Percentiles rank a stretch among this genome's conserved stretches.
These are phyloP conservation scores for Asclepias syriaca DNA, from an alignment of 257 asterid species.

Conservation along the genomic window DNA sequence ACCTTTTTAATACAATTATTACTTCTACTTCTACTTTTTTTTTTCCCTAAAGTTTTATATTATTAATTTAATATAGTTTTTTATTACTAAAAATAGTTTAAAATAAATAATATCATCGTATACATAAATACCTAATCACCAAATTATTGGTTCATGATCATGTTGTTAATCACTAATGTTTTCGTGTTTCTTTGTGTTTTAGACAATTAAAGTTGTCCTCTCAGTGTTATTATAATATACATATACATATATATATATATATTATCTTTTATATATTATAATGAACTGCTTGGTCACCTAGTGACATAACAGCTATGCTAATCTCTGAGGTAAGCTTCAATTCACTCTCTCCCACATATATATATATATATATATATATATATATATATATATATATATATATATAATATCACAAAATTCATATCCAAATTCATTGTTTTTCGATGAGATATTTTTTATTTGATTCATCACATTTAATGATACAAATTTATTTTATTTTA, in stretches of 20 bases:
- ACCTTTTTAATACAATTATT: background rate
- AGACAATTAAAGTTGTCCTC: constrained; percentile 13
- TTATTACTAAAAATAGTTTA: too few species aligned
- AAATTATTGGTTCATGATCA: background rate
- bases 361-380: too few species aligned
- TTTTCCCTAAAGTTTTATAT: too few species aligned
- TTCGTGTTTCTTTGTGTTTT: background rate
- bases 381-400: too few species aligned
- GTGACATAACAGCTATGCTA: constrained; percentile 31
- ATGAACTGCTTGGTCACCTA: constrained; percentile 36
- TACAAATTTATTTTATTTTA: too few species aligned
- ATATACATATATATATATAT: too few species aligned
- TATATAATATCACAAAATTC: background rate
- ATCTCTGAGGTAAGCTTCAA: background rate
- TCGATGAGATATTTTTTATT: too few species aligned
- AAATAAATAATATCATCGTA: too few species aligned
- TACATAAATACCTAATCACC: background rate
- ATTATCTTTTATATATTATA: too few species aligned
- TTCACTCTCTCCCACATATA: background rate
- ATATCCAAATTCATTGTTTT: background rate
- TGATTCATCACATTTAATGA: too few species aligned
- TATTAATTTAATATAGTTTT: too few species aligned
- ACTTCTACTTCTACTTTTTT: background rate
- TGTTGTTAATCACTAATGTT: background rate
- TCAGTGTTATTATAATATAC: background rate